A percentile compares a stretch with the other conserved stretches of the same genome.
Conservation (phyloP, 2,329 filamentous ascomycete genomes). For the Bipolaris gigantea region DNA sequence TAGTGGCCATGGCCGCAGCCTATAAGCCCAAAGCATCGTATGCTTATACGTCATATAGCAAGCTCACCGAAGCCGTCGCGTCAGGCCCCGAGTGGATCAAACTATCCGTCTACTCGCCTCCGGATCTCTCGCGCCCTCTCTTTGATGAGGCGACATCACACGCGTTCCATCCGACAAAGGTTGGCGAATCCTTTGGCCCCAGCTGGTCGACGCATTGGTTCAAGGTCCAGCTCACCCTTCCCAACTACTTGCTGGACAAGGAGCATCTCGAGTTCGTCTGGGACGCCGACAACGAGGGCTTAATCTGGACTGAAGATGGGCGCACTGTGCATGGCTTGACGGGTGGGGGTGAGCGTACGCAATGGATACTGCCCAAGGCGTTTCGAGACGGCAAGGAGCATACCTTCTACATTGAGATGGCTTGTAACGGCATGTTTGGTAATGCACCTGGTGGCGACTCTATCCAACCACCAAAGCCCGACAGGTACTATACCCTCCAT, state of each 20-base stretch:
- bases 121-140: conserved; percentile 74
- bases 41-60: conserved; percentile 51
- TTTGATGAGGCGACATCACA: conserved; percentile 84
- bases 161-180: conserved; percentile 71
- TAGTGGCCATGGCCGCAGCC: background rate
- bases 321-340: conserved; percentile 88
- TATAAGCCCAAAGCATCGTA: background rate
- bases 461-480: conserved; percentile 86
- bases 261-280: conserved; percentile 92
- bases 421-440: conserved; percentile 98
- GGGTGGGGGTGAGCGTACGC: conserved; percentile 81
- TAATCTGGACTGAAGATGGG: conserved; percentile 91
- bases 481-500: conserved; percentile 75
- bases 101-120: conserved; percentile 83
- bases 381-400: conserved; percentile 87
- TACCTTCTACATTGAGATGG: conserved; percentile 95
- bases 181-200: conserved; percentile 83
- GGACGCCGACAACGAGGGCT: conserved; percentile 92
- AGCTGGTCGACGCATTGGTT: conserved; percentile 99
- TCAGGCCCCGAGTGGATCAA: conserved; percentile 77
- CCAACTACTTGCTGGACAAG: conserved; percentile 70
- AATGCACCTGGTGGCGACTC: conserved; percentile 81
- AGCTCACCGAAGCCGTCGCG: conserved; percentile 69
- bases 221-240: conserved; percentile 77
- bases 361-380: conserved; percentile 84